Evolutionary conservation across 768 basidiomycete species (phyloP).

Genomic region (Panaeolus cyanescens): DNA sequence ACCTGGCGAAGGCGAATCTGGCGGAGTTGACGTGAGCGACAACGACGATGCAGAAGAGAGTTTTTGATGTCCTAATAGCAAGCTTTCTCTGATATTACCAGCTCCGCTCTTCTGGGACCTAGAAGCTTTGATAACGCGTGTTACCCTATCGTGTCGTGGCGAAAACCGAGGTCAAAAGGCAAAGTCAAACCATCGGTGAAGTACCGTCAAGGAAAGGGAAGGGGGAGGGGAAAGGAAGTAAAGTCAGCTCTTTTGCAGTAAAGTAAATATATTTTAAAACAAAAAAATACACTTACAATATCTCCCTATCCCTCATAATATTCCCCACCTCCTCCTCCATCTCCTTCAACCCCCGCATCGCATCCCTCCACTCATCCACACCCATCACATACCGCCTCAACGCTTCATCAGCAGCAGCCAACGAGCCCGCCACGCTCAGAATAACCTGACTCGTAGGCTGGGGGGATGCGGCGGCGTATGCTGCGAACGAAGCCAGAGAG

Average conservation of each 20-base stretch:
- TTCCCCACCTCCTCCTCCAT: conserved; percentile 75
- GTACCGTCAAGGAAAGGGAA: too few relatives aligned
- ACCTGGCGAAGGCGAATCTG: conserved; percentile 23
- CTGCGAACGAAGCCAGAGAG: conserved; percentile 66
- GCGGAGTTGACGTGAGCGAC: conserved; percentile 15
- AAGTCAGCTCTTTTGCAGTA: too few relatives aligned
- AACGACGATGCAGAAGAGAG: conserved; percentile 46
- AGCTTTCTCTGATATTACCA: conserved; percentile 38
- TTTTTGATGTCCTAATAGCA: conserved; percentile 30
- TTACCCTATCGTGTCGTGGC: conserved; percentile 50
- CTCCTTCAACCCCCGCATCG: conserved; percentile 58
- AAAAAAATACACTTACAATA: conserved; percentile 56
- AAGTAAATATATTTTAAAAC: not conserved
- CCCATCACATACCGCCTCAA: conserved; percentile 59
- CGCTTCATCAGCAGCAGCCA: conserved; percentile 71
- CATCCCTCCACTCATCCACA: conserved; percentile 67
- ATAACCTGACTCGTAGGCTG: conserved; percentile 56
- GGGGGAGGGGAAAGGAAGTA: too few relatives aligned
- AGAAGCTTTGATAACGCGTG: conserved; percentile 77
- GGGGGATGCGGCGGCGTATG: conserved; percentile 71
- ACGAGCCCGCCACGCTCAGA: conserved; percentile 54
- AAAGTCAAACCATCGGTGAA: too few relatives aligned
- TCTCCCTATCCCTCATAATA: conserved; percentile 76
- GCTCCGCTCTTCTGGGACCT: conserved; percentile 46
- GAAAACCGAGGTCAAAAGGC: not conserved